phyloP scores from a whole-genome alignment of 192 early-diverging fungal genomes.

The Backusella tuberculispora region DNA sequence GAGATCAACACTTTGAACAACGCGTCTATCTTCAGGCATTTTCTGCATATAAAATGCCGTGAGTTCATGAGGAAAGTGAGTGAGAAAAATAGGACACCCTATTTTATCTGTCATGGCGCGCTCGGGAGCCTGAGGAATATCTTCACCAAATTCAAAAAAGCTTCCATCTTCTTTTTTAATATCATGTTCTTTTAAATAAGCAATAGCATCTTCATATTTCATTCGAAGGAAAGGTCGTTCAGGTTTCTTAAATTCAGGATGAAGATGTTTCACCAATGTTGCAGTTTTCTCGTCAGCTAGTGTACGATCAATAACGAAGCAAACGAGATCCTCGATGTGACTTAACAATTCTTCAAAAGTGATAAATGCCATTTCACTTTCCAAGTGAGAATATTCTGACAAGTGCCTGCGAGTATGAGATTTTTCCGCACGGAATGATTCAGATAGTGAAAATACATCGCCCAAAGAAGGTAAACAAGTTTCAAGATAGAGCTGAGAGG shows the following conservation, averaged over 20 bases:
- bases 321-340: slow-evolving; percentile 84
- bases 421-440: slow-evolving; percentile 98
- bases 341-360: slow-evolving; percentile 88
- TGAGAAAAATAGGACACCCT: slow-evolving; percentile 90
- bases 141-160: slow-evolving; percentile 96
- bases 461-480: slow-evolving; percentile 93
- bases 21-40: slow-evolving; percentile 74
- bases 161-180: slow-evolving; percentile 90
- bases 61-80: slow-evolving; percentile 94
- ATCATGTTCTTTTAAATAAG: slow-evolving; percentile 88
- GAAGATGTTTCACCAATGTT: slow-evolving; percentile 82
- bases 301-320: slow-evolving; percentile 78
- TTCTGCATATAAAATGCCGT: slow-evolving; percentile 99
- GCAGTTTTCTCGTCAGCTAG: slow-evolving; percentile 73
- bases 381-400: slow-evolving; percentile 96
- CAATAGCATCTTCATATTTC: slow-evolving; percentile 95
- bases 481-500: slow-evolving; percentile 98
- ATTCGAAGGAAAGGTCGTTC: slow-evolving; percentile 92
- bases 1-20: slow-evolving; percentile 97
- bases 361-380: slow-evolving; percentile 96
- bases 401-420: slow-evolving; percentile 96
- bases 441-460: slow-evolving; percentile 93
- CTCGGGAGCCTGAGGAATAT: slow-evolving; percentile 98
- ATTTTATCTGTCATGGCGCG: slow-evolving; percentile 98
- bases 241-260: slow-evolving; percentile 86